Conservation (phyloP, 1,284 basidiomycete genomes). For the Heliocybe sulcata region DNA sequence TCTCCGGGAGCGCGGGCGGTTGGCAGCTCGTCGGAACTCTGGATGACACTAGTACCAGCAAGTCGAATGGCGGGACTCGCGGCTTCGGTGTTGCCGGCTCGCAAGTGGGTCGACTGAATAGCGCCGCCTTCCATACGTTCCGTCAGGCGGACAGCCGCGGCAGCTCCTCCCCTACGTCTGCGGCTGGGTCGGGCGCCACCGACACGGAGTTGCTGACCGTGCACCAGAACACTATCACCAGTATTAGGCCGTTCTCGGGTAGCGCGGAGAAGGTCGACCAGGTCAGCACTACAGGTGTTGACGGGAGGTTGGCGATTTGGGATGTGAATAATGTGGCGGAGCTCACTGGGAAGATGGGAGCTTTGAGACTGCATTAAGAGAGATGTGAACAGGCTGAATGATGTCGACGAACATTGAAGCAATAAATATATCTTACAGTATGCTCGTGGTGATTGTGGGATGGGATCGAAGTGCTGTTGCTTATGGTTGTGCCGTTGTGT, state of each 20-base stretch:
- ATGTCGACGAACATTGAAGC: background rate
- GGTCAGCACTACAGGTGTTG: conserved; percentile 92
- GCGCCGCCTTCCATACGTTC: conserved; percentile 95
- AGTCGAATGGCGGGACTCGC: conserved; percentile 32
- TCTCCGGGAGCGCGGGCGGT: conserved; percentile 62
- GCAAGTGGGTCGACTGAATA: conserved; percentile 81
- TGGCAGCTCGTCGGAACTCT: conserved; percentile 80
- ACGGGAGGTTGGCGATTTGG: conserved; percentile 94
- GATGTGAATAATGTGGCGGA: conserved; percentile 52
- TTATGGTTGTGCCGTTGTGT: conserved; percentile 7
- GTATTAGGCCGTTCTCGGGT: conserved; percentile 71
- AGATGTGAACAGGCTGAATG: background rate
- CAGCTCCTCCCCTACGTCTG: conserved; percentile 28
- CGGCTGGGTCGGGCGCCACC: conserved; percentile 26
- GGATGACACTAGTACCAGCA: conserved; percentile 65
- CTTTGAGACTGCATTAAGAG: conserved; percentile 5
- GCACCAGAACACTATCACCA: conserved; percentile 99
- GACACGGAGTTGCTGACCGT: conserved; percentile 82
- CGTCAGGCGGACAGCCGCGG: conserved; percentile 89
- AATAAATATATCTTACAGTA: background rate
- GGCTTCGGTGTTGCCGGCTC: conserved; percentile 31
- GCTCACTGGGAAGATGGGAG: conserved; percentile 21
- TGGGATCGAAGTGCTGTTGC: background rate
- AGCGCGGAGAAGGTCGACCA: conserved; percentile 54
- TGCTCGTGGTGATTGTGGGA: background rate